Conservation (phyloP, 306 rosid genomes). For the Vigna hirtella region DNA sequence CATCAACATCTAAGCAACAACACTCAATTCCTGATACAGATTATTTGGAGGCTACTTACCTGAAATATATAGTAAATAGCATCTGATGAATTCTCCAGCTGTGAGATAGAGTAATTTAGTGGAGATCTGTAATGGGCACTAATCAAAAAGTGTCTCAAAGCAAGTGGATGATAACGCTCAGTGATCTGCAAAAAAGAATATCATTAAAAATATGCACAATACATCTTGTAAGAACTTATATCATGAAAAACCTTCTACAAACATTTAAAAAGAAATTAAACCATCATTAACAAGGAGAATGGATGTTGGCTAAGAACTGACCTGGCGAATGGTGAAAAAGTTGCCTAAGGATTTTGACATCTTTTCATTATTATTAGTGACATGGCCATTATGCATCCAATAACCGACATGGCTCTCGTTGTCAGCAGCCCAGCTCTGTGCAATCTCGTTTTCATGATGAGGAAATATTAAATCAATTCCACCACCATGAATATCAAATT, state of each 20-base stretch:
- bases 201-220: slow-evolving; percentile 24
- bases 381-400: slow-evolving; percentile 99
- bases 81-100: slow-evolving; percentile 87
- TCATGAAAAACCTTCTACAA: slow-evolving; percentile 32
- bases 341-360: slow-evolving; percentile 97
- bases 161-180: slow-evolving; percentile 79
- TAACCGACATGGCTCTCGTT: slow-evolving; percentile 70
- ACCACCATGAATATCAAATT: slow-evolving; percentile 97
- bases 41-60: slow-evolving; percentile 51
- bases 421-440: slow-evolving; percentile 94
- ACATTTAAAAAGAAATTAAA: slow-evolving; percentile 1
- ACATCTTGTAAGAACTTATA: slow-evolving; percentile 34
- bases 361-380: slow-evolving; percentile 87
- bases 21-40: slow-evolving; percentile 41
- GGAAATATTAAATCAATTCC: slow-evolving; percentile 98
- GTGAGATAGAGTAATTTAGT: slow-evolving; percentile 73
- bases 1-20: slow-evolving; percentile 35
- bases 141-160: slow-evolving; percentile 85
- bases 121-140: slow-evolving; percentile 92
- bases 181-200: slow-evolving; percentile 63
- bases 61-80: slow-evolving; percentile 84
- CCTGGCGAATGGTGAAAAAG: slow-evolving; percentile 98
- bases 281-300: slow-evolving; percentile 16
- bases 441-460: slow-evolving; percentile 97
- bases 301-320: slow-evolving; percentile 28